Evolutionary conservation across 306 rosid species (phyloP), one percentile per base, ranked within the genome.

Genomic region (Fragaria nilgerrensis): DNA sequence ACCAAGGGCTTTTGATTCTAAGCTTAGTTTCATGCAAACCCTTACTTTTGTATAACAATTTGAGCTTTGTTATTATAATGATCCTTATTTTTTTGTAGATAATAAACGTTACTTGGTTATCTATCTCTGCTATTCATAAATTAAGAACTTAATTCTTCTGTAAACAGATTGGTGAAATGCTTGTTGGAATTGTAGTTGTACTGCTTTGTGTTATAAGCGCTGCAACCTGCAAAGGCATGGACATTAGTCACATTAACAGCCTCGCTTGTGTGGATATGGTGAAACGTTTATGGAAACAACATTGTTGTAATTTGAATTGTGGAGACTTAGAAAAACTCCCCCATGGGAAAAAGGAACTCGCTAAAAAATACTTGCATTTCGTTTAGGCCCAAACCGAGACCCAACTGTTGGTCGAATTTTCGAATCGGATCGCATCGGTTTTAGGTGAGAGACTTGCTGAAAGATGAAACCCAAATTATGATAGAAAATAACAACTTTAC

Each of bases 1-100:
- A 85, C 97, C 41, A 90, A 85, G 80, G 98, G 91, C 20, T 92
- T 94, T 75, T 88, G 88, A 79, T 90, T 94, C 56, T 85, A 83
- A 5, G 1, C 10, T 20, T 39, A 32, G 61, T 69, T 78, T 63
- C 62, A 75, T 74, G 68, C 61, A 48, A 37, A 41, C 36, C 7
- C 37, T 5, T 32, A 15, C 10, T 32, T 34, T 27, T 55, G 39
- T 66, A 66, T 59, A 61, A 44, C 9, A 39, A 39, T 67, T 41
- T 41, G 32, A 68, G 49, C 34, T 41, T 1, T 25, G 9, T 16
- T 16, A 10, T 17, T 63, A 65, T 17, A 0, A 9, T 13, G 3
- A 62, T 23, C 9, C 8, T 22, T 56, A 8, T 9, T 34, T 62
- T 65, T 65, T 63, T 37, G 70, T 65, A 37, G 70, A 65, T 65